phyloP scores from a whole-genome alignment of 305 asterid genomes.

The Fraxinus platypoda region DNA sequence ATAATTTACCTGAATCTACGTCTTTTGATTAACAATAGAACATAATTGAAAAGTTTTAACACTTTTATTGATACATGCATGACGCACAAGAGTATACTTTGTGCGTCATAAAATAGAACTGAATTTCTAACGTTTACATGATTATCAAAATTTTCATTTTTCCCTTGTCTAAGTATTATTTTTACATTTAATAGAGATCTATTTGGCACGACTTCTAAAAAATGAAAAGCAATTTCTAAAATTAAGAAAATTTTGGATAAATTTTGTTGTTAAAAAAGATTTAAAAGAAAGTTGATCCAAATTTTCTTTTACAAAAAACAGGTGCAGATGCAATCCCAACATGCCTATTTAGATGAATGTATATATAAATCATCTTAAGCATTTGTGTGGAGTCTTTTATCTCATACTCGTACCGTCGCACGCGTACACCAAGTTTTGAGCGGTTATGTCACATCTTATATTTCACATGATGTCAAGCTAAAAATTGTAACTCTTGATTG shows the following conservation, averaged over 20 bases:
- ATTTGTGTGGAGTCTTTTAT: background rate
- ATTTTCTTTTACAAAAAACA: background rate
- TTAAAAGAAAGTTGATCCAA: background rate
- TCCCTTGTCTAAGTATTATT: background rate
- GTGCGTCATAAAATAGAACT: background rate
- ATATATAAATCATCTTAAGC: background rate
- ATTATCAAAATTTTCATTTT: background rate
- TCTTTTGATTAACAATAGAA: background rate
- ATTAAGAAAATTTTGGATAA: no score
- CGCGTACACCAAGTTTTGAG: background rate
- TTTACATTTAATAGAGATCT: background rate
- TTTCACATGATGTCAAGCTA: background rate
- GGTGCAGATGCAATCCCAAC: background rate
- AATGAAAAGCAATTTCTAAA: no score
- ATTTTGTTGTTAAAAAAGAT: background rate
- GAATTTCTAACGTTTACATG: background rate
- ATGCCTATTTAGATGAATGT: background rate
- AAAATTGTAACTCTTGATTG: background rate
- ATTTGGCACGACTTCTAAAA: background rate
- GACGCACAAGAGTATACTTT: background rate
- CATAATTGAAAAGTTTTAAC: background rate
- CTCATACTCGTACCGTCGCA: background rate
- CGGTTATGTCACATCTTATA: background rate
- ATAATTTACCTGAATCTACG: background rate
- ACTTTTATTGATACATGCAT: background rate